Evolutionary conservation across 2,329 filamentous ascomycete genomes (phyloP).

Genomic region (Scedosporium boydii): DNA sequence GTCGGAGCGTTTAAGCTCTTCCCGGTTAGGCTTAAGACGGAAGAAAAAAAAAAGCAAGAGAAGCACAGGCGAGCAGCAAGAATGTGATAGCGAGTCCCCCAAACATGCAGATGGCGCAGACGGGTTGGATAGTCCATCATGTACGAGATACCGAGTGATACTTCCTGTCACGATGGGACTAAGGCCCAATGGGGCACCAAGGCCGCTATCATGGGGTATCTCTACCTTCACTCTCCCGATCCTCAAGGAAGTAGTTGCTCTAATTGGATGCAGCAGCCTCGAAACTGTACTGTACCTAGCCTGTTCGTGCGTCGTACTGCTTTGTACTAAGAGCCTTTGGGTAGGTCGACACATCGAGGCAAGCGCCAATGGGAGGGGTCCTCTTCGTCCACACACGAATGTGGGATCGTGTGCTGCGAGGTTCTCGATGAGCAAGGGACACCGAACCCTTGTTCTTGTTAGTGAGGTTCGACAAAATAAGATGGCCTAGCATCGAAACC

Average conservation of each 20-base stretch:
- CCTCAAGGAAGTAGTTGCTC: too few relatives aligned
- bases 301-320: too few relatives aligned
- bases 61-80: background rate
- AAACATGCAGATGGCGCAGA: background rate
- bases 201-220: too few relatives aligned
- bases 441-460: background rate
- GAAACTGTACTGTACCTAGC: too few relatives aligned
- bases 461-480: constrained; percentile 1
- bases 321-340: too few relatives aligned
- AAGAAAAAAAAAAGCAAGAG: too few relatives aligned
- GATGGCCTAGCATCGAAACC: background rate
- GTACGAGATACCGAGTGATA: background rate
- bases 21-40: too few relatives aligned
- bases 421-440: background rate
- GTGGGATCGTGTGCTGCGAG: background rate
- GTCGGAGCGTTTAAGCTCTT: background rate
- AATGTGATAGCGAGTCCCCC: background rate
- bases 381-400: background rate
- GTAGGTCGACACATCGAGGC: background rate
- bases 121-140: background rate
- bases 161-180: too few relatives aligned
- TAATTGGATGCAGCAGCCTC: too few relatives aligned
- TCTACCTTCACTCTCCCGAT: too few relatives aligned
- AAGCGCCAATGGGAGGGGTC: background rate
- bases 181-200: too few relatives aligned